Conservation (phyloP, 108 stramenopile genomes). For the Pseudonitzschia delicatissima region DNA sequence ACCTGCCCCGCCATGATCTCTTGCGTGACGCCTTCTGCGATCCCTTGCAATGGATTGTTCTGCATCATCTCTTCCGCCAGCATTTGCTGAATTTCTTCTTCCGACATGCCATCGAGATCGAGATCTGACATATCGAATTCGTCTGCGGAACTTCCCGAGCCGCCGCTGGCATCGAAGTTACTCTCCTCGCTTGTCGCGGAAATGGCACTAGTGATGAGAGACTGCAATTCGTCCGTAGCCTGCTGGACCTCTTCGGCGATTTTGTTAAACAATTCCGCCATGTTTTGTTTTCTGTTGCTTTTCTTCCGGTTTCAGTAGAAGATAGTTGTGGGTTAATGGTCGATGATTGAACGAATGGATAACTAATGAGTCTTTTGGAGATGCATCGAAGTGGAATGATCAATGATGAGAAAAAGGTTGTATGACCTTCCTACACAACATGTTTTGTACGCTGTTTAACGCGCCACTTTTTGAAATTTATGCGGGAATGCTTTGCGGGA, state of each 20-base stretch:
- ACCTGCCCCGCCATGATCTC: constrained; percentile 75
- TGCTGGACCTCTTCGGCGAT: constrained; percentile 9
- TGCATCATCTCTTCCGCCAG: constrained; percentile 27
- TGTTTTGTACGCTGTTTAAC: too few relatives aligned
- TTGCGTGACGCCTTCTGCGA: constrained; percentile 71
- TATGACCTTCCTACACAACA: too few relatives aligned
- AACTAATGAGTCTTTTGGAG: too few relatives aligned
- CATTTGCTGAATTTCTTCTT: constrained; percentile 23
- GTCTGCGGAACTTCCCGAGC: background rate
- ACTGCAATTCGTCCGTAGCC: constrained; percentile 11
- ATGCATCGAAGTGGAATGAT: too few relatives aligned
- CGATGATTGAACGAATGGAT: too few relatives aligned
- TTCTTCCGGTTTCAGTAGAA: background rate
- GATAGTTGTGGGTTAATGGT: background rate
- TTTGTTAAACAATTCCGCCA: constrained; percentile 18
- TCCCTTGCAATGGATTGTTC: constrained; percentile 69
- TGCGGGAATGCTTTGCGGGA: too few relatives aligned
- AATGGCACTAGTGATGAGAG: too few relatives aligned
- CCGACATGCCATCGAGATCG: constrained; percentile 12
- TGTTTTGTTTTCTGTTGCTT: background rate
- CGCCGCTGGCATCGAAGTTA: background rate
- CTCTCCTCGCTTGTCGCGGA: background rate
- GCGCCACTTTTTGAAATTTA: too few relatives aligned
- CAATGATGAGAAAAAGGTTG: too few relatives aligned
- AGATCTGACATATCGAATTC: constrained; percentile 7